Conservation (phyloP, 768 basidiomycete genomes). For the Termitomyces sp. region DNA sequence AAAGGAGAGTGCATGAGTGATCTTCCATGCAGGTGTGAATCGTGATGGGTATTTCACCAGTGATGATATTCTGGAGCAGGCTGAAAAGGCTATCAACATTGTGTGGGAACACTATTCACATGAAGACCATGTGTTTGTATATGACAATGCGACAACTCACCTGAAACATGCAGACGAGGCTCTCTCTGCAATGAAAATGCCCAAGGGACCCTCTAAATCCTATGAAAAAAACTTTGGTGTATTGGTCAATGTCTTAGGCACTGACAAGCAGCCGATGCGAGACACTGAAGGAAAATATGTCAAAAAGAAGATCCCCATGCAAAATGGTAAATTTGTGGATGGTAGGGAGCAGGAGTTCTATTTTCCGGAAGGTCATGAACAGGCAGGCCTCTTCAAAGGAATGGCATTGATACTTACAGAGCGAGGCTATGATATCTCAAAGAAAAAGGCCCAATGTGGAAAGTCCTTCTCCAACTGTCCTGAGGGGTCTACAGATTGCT, state of each 20-base stretch:
- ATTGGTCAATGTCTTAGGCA: background rate
- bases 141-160: conserved; percentile 18
- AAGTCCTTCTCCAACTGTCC: conserved; percentile 17
- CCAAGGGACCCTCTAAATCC: conserved; percentile 9
- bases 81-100: conserved; percentile 19
- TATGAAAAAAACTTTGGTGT: conserved; percentile 1
- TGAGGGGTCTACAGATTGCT: conserved; percentile 5
- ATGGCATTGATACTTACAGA: conserved; percentile 29
- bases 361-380: conserved; percentile 20
- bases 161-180: conserved; percentile 10
- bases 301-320: conserved; percentile 27
- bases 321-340: conserved; percentile 16
- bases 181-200: conserved; percentile 23
- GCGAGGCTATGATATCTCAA: conserved; percentile 17
- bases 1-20: conserved; percentile 9
- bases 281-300: conserved; percentile 15
- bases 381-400: conserved; percentile 29
- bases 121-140: conserved; percentile 16
- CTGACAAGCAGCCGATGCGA: background rate
- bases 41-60: conserved; percentile 20
- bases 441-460: conserved; percentile 17
- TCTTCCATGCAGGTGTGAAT: conserved; percentile 19
- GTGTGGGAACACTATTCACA: conserved; percentile 15
- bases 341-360: conserved; percentile 24
- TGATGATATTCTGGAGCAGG: conserved; percentile 19